These are phyloP conservation scores for Xylariaceae sp. DNA, from an alignment of 2,329 filamentous ascomycete species.

Conservation along the genomic window DNA sequence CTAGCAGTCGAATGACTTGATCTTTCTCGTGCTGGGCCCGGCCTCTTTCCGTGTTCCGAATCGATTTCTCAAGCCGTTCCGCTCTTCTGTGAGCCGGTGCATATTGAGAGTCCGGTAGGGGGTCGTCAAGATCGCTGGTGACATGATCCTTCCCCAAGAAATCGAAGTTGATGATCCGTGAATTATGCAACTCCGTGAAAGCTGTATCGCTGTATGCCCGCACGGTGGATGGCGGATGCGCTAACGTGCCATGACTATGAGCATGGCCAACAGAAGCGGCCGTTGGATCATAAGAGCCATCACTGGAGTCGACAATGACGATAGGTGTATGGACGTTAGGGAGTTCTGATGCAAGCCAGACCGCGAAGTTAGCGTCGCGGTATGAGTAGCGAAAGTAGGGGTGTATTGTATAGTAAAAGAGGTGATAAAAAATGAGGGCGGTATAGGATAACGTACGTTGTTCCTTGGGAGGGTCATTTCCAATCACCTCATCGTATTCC, in stretches of 20 bases:
- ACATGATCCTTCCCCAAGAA: constrained; percentile 45
- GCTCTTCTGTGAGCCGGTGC: constrained; percentile 52
- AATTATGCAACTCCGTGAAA: constrained; percentile 51
- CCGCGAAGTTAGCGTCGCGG: constrained; percentile 12
- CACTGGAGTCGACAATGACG: constrained; percentile 56
- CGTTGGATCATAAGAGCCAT: constrained; percentile 23
- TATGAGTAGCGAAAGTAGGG: not conserved
- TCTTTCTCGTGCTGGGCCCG: constrained; percentile 63
- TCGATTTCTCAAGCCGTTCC: constrained; percentile 55
- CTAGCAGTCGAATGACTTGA: constrained; percentile 61
- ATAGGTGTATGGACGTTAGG: constrained; percentile 69
- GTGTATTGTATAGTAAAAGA: no score
- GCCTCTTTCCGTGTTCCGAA: constrained; percentile 59
- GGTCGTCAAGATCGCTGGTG: constrained; percentile 42
- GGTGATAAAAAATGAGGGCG: no score
- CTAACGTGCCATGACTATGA: constrained; percentile 21
- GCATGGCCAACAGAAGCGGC: constrained; percentile 34
- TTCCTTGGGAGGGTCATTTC: constrained; percentile 72
- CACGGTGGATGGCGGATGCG: constrained; percentile 35
- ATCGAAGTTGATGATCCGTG: constrained; percentile 51
- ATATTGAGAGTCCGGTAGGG: constrained; percentile 51
- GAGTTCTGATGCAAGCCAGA: constrained; percentile 50
- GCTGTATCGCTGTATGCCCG: constrained; percentile 51
- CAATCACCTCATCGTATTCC: constrained; percentile 91
- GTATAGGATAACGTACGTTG: constrained; percentile 52